Base-by-base conservation (phyloP, 1,139 yeast genomes). In the Saccharomycopsis hybrid region DNA sequence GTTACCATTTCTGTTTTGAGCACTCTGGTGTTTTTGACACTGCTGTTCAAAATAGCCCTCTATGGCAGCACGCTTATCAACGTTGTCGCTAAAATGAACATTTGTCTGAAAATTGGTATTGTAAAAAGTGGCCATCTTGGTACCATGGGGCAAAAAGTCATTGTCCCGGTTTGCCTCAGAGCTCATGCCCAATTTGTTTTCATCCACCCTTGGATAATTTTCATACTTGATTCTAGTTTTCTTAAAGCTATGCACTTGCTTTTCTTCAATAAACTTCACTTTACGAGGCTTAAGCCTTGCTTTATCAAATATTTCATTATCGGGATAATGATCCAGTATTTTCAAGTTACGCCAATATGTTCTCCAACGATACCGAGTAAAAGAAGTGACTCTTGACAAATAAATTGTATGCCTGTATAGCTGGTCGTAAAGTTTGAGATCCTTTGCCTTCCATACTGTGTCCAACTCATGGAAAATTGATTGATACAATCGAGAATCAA, bases 321-420 rank as follows among this genome's bases (percentile, higher is more conserved):
- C 28, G 24, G 44, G 44, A 40, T 32, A 46, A 27, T 18, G 8
- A 7, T 46, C 38, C 3, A 11, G 5, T 4, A 30, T 9, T 29
- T 42, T n/a, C 3, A 47, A 24, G 41, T 42, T 42, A n/a, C 42
- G 7, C 13, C 36, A 25, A 11, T n/a, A 42, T 7, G 29, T 27
- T 35, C 46, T 8, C 51, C 47, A 48, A 3, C 48, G 9, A 27
- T 48, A 48, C n/a, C 44, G 29, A 3, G 29, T 31, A 32, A 40
- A 48, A 5, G 48, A 44, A 27, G 37, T 44, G 11, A 48, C 9
- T 38, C 51, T 27, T 11, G 32, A 9, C 27, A 48, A 45, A 28
- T 48, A 48, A 8, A 44, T 30, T 13, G 41, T 33, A 4, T 40
- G 29, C 13, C 51, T 37, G 27, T 48, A 48, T 25, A 48, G 18